A percentile compares a stretch with the other conserved stretches of the same genome.
phyloP scores from a whole-genome alignment of 192 early-diverging fungal species.

The Lobosporangium transversale region DNA sequence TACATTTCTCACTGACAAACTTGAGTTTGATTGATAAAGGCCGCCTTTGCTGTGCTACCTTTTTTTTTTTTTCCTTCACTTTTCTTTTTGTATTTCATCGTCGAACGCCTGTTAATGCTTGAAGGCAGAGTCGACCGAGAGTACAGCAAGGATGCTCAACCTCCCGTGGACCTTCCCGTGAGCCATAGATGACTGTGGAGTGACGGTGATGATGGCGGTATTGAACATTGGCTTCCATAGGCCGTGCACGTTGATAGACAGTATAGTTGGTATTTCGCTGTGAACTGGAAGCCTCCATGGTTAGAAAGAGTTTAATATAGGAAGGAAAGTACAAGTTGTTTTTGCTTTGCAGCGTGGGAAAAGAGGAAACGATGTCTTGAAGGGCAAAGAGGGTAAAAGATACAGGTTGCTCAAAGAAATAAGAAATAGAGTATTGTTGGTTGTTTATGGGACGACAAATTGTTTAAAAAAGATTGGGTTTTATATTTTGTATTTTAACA shows the following conservation, averaged over 20 bases:
- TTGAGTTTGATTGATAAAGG: too few relatives aligned
- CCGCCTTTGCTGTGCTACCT: too few relatives aligned
- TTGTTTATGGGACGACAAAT: too few relatives aligned
- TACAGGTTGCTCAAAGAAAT: too few relatives aligned
- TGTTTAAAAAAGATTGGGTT: too few relatives aligned
- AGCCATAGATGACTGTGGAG: conserved; percentile 31
- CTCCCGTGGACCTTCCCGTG: conserved; percentile 24
- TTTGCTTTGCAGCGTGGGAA: too few relatives aligned
- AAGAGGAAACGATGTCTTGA: too few relatives aligned
- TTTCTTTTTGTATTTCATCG: conserved; percentile 7
- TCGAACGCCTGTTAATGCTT: conserved; percentile 35
- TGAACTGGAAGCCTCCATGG: conserved; percentile 9
- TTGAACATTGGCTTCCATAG: conserved; percentile 14
- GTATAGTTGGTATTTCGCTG: conserved; percentile 9
- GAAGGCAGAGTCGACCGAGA: conserved; percentile 15
- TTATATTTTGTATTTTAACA: too few relatives aligned
- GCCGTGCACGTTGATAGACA: conserved; percentile 21
- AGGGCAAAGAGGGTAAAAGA: too few relatives aligned
- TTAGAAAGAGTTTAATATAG: not conserved
- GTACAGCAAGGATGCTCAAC: conserved; percentile 43
- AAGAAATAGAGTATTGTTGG: too few relatives aligned
- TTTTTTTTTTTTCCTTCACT: not conserved
- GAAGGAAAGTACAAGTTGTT: too few relatives aligned
- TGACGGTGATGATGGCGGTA: not conserved
- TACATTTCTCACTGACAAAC: too few relatives aligned